phyloP scores from a whole-genome alignment of 495 filamentous ascomycete species.

The Aspergillus funiculosus region DNA sequence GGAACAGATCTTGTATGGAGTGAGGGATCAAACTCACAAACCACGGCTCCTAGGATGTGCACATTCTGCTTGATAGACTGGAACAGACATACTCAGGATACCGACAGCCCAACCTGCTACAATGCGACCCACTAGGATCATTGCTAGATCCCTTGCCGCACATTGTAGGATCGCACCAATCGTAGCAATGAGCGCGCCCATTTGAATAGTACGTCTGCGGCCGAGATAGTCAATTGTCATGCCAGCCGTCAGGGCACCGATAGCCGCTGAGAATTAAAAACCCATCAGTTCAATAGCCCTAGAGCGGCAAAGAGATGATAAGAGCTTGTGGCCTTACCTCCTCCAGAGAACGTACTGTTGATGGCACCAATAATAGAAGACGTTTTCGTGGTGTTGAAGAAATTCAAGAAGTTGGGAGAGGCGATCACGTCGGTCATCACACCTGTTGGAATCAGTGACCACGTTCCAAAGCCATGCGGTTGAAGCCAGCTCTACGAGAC shows the following conservation, averaged over 20 bases:
- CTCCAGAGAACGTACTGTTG: slow-evolving; percentile 52
- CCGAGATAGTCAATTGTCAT: slow-evolving; percentile 42
- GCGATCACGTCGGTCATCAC: slow-evolving; percentile 53
- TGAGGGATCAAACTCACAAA: no score
- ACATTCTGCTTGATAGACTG: slow-evolving; percentile 55
- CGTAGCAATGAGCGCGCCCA: slow-evolving; percentile 50
- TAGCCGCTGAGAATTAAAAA: slow-evolving; percentile 20
- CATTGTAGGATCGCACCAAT: slow-evolving; percentile 53
- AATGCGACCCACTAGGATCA: slow-evolving; percentile 59
- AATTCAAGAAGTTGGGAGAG: slow-evolving; percentile 42
- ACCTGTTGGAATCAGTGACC: no score
- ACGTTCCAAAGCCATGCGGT: no score
- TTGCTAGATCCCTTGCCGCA: slow-evolving; percentile 46
- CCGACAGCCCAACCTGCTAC: slow-evolving; percentile 58
- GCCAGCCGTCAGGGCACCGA: slow-evolving; percentile 33
- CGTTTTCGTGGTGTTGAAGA: slow-evolving; percentile 44
- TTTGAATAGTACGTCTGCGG: slow-evolving; percentile 50
- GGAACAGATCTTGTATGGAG: no score
- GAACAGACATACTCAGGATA: slow-evolving; percentile 52
- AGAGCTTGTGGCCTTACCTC: slow-evolving; percentile 32
- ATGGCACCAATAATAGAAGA: slow-evolving; percentile 50
- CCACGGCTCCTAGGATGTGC: slow-evolving; percentile 48
- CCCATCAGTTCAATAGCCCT: not conserved
- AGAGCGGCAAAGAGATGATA: not conserved
- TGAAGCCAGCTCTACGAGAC: no score